Evolutionary conservation across 306 rosid species (phyloP).

Genomic region (Canavalia gladiata): DNA sequence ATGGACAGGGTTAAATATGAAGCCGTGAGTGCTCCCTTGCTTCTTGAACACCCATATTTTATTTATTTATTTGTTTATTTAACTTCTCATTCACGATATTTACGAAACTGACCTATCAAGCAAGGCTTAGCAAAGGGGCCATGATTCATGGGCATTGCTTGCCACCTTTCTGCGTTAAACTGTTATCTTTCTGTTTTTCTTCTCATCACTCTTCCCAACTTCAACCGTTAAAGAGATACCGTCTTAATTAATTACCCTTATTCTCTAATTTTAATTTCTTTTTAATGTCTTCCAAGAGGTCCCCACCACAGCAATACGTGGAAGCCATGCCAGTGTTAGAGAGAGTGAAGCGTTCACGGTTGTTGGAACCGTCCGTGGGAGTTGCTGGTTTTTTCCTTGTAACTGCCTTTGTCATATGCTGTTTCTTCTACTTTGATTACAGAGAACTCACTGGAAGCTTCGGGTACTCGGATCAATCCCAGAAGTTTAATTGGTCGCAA

Average conservation of each 20-base stretch:
- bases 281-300: slow-evolving; percentile 65
- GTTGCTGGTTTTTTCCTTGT: slow-evolving; percentile 70
- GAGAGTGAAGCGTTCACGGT: slow-evolving; percentile 66
- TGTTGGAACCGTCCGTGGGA: slow-evolving; percentile 72
- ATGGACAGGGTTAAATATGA: neutral
- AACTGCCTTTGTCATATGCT: slow-evolving; percentile 52
- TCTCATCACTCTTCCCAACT: neutral
- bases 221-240: neutral
- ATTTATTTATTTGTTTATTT: slow-evolving; percentile 25
- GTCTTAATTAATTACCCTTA: slow-evolving; percentile 21
- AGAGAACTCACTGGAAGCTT: slow-evolving; percentile 54
- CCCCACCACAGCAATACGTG: slow-evolving; percentile 53
- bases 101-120: slow-evolving; percentile 60
- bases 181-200: slow-evolving; percentile 15
- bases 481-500: slow-evolving; percentile 59
- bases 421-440: slow-evolving; percentile 72
- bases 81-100: slow-evolving; percentile 32
- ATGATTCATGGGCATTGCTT: slow-evolving; percentile 43
- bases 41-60: slow-evolving; percentile 67
- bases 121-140: slow-evolving; percentile 35
- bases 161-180: slow-evolving; percentile 46
- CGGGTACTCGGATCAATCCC: slow-evolving; percentile 55
- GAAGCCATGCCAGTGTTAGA: slow-evolving; percentile 65
- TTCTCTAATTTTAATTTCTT: slow-evolving; percentile 24
- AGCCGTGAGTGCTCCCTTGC: slow-evolving; percentile 80